Evolutionary conservation across 257 asterid species (phyloP).

Genomic region (Gardenia jasminoides): DNA sequence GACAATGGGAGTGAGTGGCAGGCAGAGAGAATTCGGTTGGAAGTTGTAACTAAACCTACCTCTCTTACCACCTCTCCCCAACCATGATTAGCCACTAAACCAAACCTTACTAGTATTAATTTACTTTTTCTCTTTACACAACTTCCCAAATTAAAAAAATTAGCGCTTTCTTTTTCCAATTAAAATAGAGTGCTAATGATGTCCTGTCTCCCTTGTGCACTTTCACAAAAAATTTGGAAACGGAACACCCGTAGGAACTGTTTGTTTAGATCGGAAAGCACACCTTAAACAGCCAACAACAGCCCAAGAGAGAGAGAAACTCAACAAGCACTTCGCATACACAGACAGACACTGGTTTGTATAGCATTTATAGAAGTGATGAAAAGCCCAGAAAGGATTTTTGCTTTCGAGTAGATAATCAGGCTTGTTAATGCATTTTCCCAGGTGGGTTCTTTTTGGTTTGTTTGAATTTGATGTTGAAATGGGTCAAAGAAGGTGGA

Average conservation of each 20-base stretch:
- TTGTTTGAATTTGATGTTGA: constrained; percentile 5
- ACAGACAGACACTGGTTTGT: constrained; percentile 1
- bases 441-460: constrained; percentile 6
- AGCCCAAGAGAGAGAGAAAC: neutral
- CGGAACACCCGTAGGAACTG: neutral
- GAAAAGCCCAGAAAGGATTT: constrained; percentile 10
- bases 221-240: constrained; percentile 8
- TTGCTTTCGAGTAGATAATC: neutral
- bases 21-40: constrained; percentile 19
- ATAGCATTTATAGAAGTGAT: neutral
- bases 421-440: constrained; percentile 1
- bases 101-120: neutral
- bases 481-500: constrained; percentile 11
- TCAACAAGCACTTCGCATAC: neutral
- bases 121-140: neutral
- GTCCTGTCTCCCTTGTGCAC: neutral
- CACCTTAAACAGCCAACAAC: neutral
- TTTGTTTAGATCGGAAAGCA: constrained; percentile 17
- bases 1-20: constrained; percentile 7
- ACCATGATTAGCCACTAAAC: constrained; percentile 19
- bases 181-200: constrained; percentile 11
- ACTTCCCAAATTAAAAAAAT: neutral
- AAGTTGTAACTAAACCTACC: constrained; percentile 20
- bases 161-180: constrained; percentile 9
- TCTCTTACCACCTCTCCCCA: neutral